Evolutionary conservation across 441 rosid genomes (phyloP).

Genomic region (Bocquillonia castaneifolia): DNA sequence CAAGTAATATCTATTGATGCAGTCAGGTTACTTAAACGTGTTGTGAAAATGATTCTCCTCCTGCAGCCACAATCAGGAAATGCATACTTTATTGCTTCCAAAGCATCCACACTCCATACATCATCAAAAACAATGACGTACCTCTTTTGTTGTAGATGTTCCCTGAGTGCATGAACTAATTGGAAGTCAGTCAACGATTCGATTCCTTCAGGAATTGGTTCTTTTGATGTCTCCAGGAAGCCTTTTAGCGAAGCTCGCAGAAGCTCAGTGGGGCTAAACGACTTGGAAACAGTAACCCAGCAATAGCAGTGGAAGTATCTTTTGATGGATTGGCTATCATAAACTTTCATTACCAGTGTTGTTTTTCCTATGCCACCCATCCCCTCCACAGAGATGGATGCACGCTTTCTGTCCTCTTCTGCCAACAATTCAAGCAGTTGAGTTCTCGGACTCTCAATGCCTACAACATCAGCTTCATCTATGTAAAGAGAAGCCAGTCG

Average conservation of each 20-base stretch:
- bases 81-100: constrained; percentile 24
- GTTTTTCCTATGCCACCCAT: constrained; percentile 35
- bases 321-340: constrained; percentile 13
- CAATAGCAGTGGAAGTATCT: constrained; percentile 22
- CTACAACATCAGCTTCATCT: constrained; percentile 32
- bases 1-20: constrained; percentile 16
- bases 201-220: neutral
- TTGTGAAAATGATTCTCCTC: constrained; percentile 29
- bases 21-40: constrained; percentile 26
- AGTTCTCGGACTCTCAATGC: constrained; percentile 23
- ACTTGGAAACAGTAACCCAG: constrained; percentile 28
- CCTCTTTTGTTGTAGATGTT: constrained; percentile 20
- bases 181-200: constrained; percentile 22
- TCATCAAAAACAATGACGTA: constrained; percentile 31
- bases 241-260: constrained; percentile 24
- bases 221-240: constrained; percentile 13
- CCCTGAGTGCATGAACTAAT: constrained; percentile 19
- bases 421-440: constrained; percentile 22
- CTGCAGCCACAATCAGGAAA: constrained; percentile 23
- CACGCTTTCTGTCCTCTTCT: constrained; percentile 17
- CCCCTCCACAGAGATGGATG: constrained; percentile 26
- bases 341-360: constrained; percentile 24
- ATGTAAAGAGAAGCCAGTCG: too few relatives aligned
- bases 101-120: constrained; percentile 30
- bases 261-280: constrained; percentile 17